These are phyloP conservation scores for Blastocystis sp. DNA, from an alignment of 352 stramenopile genomes.

Conservation along the genomic window DNA sequence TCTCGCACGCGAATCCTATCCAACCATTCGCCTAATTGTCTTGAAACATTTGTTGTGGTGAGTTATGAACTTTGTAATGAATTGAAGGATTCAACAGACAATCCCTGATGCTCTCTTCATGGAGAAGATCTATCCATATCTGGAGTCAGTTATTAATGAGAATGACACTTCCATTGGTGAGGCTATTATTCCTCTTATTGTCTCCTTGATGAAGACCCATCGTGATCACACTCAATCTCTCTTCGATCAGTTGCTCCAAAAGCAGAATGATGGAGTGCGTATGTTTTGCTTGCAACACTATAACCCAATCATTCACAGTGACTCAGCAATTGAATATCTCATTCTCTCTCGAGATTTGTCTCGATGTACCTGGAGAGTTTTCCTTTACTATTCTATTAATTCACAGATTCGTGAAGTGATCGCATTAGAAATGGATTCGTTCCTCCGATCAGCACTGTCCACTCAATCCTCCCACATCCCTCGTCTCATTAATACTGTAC, in stretches of 20 bases:
- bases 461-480: not conserved
- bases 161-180: not conserved
- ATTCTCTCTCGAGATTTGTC: not conserved
- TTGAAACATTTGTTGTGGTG: not conserved
- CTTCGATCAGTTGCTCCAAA: not conserved
- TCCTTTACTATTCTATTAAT: not conserved
- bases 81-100: not conserved
- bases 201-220: conserved; percentile 21
- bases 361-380: conserved; percentile 6
- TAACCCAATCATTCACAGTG: not conserved
- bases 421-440: not conserved
- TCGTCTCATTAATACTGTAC: not conserved
- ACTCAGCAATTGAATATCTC: not conserved
- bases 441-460: not conserved
- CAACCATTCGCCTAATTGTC: not conserved
- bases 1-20: not conserved
- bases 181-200: not conserved
- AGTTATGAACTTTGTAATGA: not conserved
- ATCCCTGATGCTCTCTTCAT: not conserved
- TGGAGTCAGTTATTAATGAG: not conserved
- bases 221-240: not conserved
- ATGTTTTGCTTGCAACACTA: conserved; percentile 20
- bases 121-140: conserved; percentile 8
- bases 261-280: not conserved
- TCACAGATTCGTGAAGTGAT: not conserved